Conservation (phyloP, 1,139 yeast genomes). For the Lodderomyces oxycetoniae region DNA sequence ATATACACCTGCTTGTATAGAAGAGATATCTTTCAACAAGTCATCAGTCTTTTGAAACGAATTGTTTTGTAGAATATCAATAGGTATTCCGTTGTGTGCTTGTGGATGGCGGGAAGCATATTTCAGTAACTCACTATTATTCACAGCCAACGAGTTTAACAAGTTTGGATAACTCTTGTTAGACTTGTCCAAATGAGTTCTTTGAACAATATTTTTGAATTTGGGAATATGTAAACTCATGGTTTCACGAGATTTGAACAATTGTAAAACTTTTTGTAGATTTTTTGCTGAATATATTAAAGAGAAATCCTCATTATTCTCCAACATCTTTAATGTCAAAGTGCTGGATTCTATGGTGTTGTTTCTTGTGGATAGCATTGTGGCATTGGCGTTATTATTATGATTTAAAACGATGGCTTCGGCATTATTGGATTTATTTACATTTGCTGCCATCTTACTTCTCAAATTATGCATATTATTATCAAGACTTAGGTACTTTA, state of each 20-base stretch:
- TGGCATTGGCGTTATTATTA: constrained; percentile 1
- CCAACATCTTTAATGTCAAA: constrained; percentile 10
- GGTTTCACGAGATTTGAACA: constrained; percentile 76
- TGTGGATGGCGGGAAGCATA: constrained; percentile 2
- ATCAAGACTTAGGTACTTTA: constrained; percentile 52
- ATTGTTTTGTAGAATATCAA: constrained; percentile 29
- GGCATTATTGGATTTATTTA: background rate
- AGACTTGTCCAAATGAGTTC: constrained; percentile 45
- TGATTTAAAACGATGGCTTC: too few species aligned
- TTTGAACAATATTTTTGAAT: constrained; percentile 51
- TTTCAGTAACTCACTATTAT: constrained; percentile 10
- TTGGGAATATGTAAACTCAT: constrained; percentile 61
- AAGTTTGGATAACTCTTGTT: constrained; percentile 38
- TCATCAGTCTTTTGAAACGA: constrained; percentile 27
- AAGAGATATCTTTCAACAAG: constrained; percentile 40
- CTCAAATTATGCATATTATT: constrained; percentile 13
- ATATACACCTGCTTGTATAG: constrained; percentile 44
- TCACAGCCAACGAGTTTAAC: constrained; percentile 23
- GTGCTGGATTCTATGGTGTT: background rate
- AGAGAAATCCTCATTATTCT: constrained; percentile 11
- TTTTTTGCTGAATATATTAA: constrained; percentile 56
- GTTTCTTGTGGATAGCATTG: constrained; percentile 2
- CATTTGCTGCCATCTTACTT: constrained; percentile 8
- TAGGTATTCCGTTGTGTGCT: constrained; percentile 33
- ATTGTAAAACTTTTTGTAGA: constrained; percentile 63